Base-by-base conservation (phyloP, 2,329 filamentous ascomycete species). In the Tolypocladium ophioglossoides region DNA sequence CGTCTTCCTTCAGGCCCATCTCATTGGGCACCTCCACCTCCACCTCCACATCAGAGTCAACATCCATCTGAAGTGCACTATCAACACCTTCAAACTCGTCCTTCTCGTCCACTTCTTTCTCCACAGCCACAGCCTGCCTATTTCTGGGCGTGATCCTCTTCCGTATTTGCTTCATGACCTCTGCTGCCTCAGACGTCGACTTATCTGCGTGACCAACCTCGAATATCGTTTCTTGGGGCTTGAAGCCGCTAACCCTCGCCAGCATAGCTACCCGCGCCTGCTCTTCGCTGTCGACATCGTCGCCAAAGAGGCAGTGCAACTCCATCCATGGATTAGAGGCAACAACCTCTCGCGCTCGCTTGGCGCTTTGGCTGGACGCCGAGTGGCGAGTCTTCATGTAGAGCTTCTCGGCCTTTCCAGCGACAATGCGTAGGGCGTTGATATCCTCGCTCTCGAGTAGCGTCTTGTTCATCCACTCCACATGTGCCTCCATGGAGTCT, bases 151-250 rank as follows among this genome's bases (percentile, higher is more conserved):
- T 85, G 56, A 86, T 90, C 67, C 79, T 85, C 67, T 81, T 81
- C 64, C 86, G 80, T 65, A 87, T 79, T 50, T 84, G 79, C 62
- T 83, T 84, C 82, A 94, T 89, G 35, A 92, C 76, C 57, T 90
- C 86, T 2, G 85, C 86, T 8, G 87, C 85, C 65, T 86, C 84
- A 50, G 72, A 77, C 39, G 75, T 76, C 2, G 75, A 77, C 59
- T 87, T 86, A 40, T 84, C 86, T 57, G 85, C 81, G 61, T 86
- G 83, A 8, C 88, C 87, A 58, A 96, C 85, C 70, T 99, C 94
- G 62, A 99, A 99, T n/a, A 99, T 89, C 0, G 92, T 97, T 70
- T 99, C 94, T 46, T 85, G 78, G 0, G 95, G 94, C 62, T 89
- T 83, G 73, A 94, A 99, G 2, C 87, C 86, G 63, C 89, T 91